phyloP scores from a whole-genome alignment of 306 rosid genomes.

The Casuarina glauca region DNA sequence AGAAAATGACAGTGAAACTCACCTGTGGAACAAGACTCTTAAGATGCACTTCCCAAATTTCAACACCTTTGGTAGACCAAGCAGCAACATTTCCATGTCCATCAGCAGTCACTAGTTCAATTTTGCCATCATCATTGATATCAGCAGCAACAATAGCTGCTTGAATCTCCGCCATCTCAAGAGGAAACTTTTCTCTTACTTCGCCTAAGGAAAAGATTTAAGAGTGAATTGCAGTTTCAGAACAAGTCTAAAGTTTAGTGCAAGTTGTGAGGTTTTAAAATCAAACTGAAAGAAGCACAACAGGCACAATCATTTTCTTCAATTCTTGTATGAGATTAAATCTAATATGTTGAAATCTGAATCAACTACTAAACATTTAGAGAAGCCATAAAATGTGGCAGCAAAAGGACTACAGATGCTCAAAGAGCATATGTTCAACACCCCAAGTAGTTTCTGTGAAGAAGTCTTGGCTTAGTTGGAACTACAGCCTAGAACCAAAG shows the following conservation, averaged over 20 bases:
- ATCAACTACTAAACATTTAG: neutral
- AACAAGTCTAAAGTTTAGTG: neutral
- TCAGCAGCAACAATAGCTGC: slow-evolving; percentile 93
- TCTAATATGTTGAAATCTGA: neutral
- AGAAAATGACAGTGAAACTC: slow-evolving; percentile 19
- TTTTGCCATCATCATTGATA: slow-evolving; percentile 96
- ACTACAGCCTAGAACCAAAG: too few relatives aligned
- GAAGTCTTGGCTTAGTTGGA: too few relatives aligned
- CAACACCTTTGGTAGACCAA: slow-evolving; percentile 88
- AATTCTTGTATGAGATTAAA: neutral
- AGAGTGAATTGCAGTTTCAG: slow-evolving; percentile 4
- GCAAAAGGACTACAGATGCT: neutral
- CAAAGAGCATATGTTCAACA: neutral
- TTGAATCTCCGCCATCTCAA: slow-evolving; percentile 98
- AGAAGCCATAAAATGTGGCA: neutral
- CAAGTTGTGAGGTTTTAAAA: neutral
- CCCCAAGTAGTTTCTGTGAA: neutral
- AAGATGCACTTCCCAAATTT: slow-evolving; percentile 85
- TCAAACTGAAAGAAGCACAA: neutral
- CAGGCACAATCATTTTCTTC: neutral
- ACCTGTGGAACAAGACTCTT: slow-evolving; percentile 97
- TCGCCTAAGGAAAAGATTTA: slow-evolving; percentile 57
- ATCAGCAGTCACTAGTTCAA: slow-evolving; percentile 89
- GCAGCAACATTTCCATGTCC: slow-evolving; percentile 95
- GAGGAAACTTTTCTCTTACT: slow-evolving; percentile 90